phyloP scores from a whole-genome alignment of 768 basidiomycete genomes.

The Termitomyces eurrhizus region DNA sequence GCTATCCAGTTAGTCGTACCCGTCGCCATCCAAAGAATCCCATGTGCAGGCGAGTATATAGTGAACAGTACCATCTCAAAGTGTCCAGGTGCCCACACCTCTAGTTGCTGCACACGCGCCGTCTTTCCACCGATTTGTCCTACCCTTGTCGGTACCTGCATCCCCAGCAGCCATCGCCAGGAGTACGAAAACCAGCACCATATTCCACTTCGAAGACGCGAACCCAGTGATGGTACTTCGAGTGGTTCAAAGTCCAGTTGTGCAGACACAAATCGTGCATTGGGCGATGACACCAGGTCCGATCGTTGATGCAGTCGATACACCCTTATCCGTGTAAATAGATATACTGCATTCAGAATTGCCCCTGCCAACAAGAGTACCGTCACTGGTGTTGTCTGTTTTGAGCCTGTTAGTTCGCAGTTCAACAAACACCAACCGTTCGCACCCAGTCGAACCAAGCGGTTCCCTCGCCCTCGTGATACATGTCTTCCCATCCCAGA shows the following conservation, averaged over 20 bases:
- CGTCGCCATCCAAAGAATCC: constrained; percentile 69
- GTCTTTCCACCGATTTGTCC: constrained; percentile 37
- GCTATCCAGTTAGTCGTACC: constrained; percentile 73
- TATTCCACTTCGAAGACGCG: constrained; percentile 38
- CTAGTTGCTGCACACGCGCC: constrained; percentile 67
- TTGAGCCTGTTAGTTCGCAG: not conserved
- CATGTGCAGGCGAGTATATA: constrained; percentile 77
- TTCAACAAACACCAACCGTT: constrained; percentile 3
- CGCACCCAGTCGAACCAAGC: constrained; percentile 83
- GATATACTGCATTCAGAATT: constrained; percentile 56
- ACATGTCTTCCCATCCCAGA: constrained; percentile 76
- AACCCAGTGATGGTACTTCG: constrained; percentile 38
- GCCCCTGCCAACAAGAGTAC: constrained; percentile 52
- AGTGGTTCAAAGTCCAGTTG: constrained; percentile 43
- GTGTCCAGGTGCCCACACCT: constrained; percentile 75
- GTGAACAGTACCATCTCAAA: constrained; percentile 67
- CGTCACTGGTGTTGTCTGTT: constrained; percentile 58
- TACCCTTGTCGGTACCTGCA: constrained; percentile 40
- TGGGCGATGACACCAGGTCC: constrained; percentile 67
- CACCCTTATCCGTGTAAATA: constrained; percentile 64
- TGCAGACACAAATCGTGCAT: constrained; percentile 62
- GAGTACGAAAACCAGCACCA: constrained; percentile 54
- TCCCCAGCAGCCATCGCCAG: constrained; percentile 65
- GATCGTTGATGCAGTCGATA: constrained; percentile 64
- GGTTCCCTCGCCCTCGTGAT: constrained; percentile 56